Evolutionary conservation across 2,329 filamentous ascomycete species (phyloP).

Genomic region (Elsinoe fawcettii): DNA sequence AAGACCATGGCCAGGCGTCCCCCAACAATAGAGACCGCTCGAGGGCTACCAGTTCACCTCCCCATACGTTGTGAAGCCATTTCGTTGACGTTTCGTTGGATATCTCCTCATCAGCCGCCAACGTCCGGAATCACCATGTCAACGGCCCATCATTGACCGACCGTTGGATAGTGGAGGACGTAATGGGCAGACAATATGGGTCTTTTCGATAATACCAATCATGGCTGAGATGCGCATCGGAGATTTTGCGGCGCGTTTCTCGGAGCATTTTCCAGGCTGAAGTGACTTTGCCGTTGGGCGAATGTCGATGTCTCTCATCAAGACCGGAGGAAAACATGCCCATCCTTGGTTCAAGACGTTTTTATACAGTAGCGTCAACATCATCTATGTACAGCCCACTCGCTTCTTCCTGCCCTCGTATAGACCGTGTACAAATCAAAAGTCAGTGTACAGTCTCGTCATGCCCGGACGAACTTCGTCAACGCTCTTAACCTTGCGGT

Average conservation of each 20-base stretch:
- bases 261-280: background rate
- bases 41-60: background rate
- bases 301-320: background rate
- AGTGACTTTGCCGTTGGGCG: background rate
- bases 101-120: background rate
- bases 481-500: conserved; percentile 3
- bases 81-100: background rate
- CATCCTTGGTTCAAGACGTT: background rate
- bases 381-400: background rate
- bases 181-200: background rate
- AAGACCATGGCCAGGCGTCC: background rate
- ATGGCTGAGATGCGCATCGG: background rate
- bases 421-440: background rate
- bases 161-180: background rate
- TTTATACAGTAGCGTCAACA: background rate
- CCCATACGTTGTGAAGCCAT: background rate
- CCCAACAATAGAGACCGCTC: background rate
- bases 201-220: background rate
- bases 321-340: background rate
- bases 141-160: background rate
- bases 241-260: background rate
- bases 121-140: background rate
- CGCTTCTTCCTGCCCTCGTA: background rate
- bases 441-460: conserved; percentile 9
- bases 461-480: background rate